Evolutionary conservation across 345 rosid genomes (phyloP).

Genomic region (Reutealis trisperma): DNA sequence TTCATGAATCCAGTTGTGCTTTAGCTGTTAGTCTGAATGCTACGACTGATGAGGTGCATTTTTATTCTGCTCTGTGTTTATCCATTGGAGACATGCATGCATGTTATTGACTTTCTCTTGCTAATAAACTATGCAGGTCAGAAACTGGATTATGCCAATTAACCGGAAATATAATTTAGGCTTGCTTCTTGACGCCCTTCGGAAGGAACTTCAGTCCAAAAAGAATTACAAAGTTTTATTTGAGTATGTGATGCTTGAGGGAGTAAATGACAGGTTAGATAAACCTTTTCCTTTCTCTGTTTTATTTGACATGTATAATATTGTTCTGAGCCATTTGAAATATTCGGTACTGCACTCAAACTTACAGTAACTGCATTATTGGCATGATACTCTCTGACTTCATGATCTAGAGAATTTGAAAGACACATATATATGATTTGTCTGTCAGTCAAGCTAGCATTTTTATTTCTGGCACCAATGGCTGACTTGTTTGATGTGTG

Average conservation of each 20-base stretch:
- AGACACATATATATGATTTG: background rate
- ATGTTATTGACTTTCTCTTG: slow-evolving; percentile 12
- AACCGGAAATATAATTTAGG: slow-evolving; percentile 72
- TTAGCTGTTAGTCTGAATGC: slow-evolving; percentile 96
- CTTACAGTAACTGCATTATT: background rate
- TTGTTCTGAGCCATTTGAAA: background rate
- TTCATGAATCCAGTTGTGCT: slow-evolving; percentile 73
- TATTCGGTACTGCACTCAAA: background rate
- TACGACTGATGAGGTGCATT: slow-evolving; percentile 86
- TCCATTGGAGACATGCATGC: background rate
- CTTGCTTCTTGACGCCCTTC: slow-evolving; percentile 79
- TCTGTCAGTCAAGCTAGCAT: background rate
- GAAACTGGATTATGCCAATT: slow-evolving; percentile 97
- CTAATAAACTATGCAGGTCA: slow-evolving; percentile 52
- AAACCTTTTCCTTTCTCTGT: background rate
- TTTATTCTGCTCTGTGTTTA: slow-evolving; percentile 15
- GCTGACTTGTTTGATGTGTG: background rate
- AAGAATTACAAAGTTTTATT: slow-evolving; percentile 78
- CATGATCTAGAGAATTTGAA: background rate
- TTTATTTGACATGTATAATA: slow-evolving; percentile 1
- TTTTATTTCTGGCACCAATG: background rate
- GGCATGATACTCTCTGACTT: background rate
- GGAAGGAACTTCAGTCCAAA: slow-evolving; percentile 62
- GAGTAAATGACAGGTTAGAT: slow-evolving; percentile 81
- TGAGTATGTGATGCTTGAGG: slow-evolving; percentile 92